Base-by-base conservation (phyloP, 2,329 filamentous ascomycete genomes). In the Ciborinia camelliae region DNA sequence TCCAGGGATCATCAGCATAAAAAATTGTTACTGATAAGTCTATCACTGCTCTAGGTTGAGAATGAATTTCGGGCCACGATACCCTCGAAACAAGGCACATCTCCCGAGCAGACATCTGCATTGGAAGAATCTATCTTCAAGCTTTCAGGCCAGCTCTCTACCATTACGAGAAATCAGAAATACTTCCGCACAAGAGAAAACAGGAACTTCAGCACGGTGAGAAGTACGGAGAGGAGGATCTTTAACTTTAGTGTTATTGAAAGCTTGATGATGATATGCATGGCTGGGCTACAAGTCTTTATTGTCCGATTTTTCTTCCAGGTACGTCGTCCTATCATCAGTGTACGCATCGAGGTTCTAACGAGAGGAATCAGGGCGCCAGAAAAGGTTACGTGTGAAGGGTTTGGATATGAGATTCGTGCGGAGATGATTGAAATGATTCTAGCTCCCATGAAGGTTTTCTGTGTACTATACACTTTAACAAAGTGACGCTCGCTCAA, bases 171-270 rank as follows among this genome's bases (percentile, higher is more conserved):
- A 74, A 97, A 97, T 81, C 95, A 99, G 76, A 99, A 99, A 78
- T 99, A 99, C 82, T 99, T 99, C 87, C 90, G 96, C 68, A 99
- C 95, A 3, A 88, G 95, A 71, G 95, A 99, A 83, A 99, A 99
- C 84, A 86, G 95, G 68, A 99, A 99, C 81, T 98, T 99, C 80
- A 96, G 91, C 81, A 99, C 95, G 12, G 95, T 99, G 73, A 86
- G 91, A 77, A 97, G 93, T 80, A 99, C 95, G 48, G 95, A 99
- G 82, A 87, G 86, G 76, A 85, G 95, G 69, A 99, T 99, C 74
- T 92, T 97, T 81, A 98, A 97, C 80, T 97, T 99, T 78, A 96
- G 91, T 76, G 82, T 99, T 75, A 90, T 98, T 72, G 95, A 99
- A 82, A 90, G 91, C 70, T 84, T 86, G 68, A 87, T 99, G 81